Conservation (phyloP, 192 early-diverging fungal species). For the Coemansia sp. region DNA sequence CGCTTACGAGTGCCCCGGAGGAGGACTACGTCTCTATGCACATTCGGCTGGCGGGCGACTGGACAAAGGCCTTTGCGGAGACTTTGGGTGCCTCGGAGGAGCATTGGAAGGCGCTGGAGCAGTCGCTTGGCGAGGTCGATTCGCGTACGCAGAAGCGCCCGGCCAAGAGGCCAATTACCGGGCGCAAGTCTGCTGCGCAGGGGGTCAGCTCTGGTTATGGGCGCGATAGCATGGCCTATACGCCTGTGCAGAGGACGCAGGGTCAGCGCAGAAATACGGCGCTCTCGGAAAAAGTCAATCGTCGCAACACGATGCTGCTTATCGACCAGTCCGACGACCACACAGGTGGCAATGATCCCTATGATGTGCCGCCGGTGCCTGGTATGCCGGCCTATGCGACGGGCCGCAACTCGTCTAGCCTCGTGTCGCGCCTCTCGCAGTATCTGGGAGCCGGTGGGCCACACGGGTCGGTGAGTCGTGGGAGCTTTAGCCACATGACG, state of each 20-base stretch:
- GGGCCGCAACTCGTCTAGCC: constrained; percentile 4
- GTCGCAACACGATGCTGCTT: constrained; percentile 42
- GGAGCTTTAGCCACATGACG: background rate
- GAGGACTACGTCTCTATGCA: constrained; percentile 74
- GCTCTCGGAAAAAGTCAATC: constrained; percentile 16
- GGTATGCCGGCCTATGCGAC: background rate
- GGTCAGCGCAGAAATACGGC: constrained; percentile 10
- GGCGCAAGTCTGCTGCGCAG: background rate
- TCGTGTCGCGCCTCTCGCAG: constrained; percentile 45
- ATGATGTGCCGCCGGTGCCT: background rate
- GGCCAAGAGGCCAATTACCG: background rate
- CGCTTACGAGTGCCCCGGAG: constrained; percentile 76
- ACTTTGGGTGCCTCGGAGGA: constrained; percentile 65
- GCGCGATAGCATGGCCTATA: constrained; percentile 44
- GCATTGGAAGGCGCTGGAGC: constrained; percentile 55
- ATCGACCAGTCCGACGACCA: constrained; percentile 38
- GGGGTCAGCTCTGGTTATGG: constrained; percentile 1
- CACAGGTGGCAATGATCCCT: background rate
- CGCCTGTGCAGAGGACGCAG: constrained; percentile 20
- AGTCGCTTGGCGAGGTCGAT: constrained; percentile 21
- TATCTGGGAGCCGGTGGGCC: constrained; percentile 21
- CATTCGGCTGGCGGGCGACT: constrained; percentile 75
- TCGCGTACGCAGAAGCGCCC: background rate
- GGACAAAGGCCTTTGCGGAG: constrained; percentile 67
- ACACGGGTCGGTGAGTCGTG: background rate